A percentile compares a stretch with the other conserved stretches of the same genome.
Evolutionary conservation across 2,329 filamentous ascomycete genomes (phyloP).

Genomic region (Aspergillus alliaceus): DNA sequence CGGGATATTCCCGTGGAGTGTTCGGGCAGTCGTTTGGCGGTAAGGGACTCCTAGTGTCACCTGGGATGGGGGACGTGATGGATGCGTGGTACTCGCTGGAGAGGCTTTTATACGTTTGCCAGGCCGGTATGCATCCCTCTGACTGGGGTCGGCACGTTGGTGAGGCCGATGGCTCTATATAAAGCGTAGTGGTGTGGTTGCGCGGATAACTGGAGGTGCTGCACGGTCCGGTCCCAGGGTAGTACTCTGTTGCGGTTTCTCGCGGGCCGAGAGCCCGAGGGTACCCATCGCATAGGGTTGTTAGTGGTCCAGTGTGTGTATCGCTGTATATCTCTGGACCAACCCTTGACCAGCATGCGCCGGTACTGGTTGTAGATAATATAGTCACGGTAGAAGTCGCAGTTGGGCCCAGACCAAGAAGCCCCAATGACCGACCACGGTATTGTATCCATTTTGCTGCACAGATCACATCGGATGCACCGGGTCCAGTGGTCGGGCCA

Average conservation of each 20-base stretch:
- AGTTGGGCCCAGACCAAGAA: constrained; percentile 17
- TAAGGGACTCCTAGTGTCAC: constrained; percentile 23
- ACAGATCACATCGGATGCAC: constrained; percentile 19
- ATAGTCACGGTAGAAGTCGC: constrained; percentile 6
- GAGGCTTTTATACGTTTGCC: constrained; percentile 18
- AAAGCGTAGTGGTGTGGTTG: constrained; percentile 3
- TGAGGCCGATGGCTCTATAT: constrained; percentile 5
- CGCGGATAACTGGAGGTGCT: constrained; percentile 3
- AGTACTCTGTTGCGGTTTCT: constrained; percentile 17
- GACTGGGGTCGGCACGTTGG: constrained; percentile 16
- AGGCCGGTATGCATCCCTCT: constrained; percentile 21
- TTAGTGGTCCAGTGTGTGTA: constrained; percentile 20
- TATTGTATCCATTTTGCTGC: constrained; percentile 22
- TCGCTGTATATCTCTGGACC: constrained; percentile 11
- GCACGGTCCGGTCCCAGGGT: constrained; percentile 20
- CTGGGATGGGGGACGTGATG: constrained; percentile 6
- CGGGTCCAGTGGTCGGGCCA: constrained; percentile 21
- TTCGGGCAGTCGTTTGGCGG: constrained; percentile 13
- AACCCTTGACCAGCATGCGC: constrained; percentile 17
- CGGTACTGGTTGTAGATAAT: constrained; percentile 18
- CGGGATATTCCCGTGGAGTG: constrained; percentile 13
- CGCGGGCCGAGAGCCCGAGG: constrained; percentile 21
- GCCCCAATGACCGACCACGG: constrained; percentile 9
- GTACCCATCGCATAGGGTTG: constrained; percentile 22
- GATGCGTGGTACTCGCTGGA: constrained; percentile 10